Base-by-base conservation (phyloP, 495 filamentous ascomycete genomes). In the Beverwykella pulmonaria region DNA sequence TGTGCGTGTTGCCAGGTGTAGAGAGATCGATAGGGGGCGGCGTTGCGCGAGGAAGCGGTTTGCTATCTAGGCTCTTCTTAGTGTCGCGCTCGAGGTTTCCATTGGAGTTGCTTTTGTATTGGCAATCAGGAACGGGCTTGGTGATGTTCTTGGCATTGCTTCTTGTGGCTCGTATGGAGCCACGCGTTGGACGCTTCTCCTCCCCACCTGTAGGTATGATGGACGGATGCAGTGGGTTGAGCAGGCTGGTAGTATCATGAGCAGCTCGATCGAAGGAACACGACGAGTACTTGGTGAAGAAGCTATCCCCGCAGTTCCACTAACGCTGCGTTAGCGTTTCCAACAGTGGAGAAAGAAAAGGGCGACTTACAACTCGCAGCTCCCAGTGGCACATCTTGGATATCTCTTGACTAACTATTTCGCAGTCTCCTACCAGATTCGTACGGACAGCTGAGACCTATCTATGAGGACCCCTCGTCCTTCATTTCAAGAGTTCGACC, bases 261-360 rank as follows among this genome's bases (percentile, higher is more conserved):
- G 30, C 54, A 2, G 69, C 69, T 5, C 69, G 65, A 26, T 72
- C 69, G 50, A 65, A 60, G 44, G 52, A 60, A 64, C 69, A 72
- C 20, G 65, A 49, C 0, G 65, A 72, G 36, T 48, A 65, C 46
- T 68, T 68, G n/a, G 69, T 68, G 56, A 68, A 68, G 48, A 49
- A 62, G 56, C 69, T 68, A 10, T 65, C 69, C 10, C 69, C 69
- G 36, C 69, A 72, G 41, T 65, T 57, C 69, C 69, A 68, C 69
- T 72, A 29, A 27, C 25, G 34, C 22, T 9, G 25, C 17, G n/a
- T 65, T 55, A 58, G 19, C 3, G n/a, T 8, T 30, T 2, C 2
- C 26, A 20, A 5, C 7, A n/a, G 26, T 20, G 25, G 27, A 19
- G 25, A 57, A 47, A 34, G 15, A 1, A n/a, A 14, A 50, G 17